phyloP scores from a whole-genome alignment of 768 basidiomycete species.

The Lyophyllum shimeji region DNA sequence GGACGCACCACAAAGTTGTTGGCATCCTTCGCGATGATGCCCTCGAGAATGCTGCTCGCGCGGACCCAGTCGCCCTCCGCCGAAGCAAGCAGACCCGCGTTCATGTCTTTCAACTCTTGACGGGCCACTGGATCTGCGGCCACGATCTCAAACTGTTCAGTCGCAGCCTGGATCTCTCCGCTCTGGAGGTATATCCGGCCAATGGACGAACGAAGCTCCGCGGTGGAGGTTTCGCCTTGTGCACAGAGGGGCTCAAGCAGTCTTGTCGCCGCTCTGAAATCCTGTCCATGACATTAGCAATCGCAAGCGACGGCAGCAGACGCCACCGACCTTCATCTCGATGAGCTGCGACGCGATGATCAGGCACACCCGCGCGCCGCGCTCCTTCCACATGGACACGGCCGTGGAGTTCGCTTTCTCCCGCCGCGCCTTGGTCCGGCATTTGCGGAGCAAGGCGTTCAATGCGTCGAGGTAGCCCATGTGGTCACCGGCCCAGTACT shows the following conservation, averaged over 20 bases:
- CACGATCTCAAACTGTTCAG: slow-evolving; percentile 55
- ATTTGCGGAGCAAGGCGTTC: slow-evolving; percentile 57
- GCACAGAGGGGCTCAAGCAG: slow-evolving; percentile 68
- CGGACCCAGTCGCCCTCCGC: slow-evolving; percentile 71
- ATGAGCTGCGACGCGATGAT: slow-evolving; percentile 81
- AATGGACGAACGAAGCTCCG: slow-evolving; percentile 65
- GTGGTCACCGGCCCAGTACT: slow-evolving; percentile 81
- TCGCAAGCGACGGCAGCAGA: background rate
- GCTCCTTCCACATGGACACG: slow-evolving; percentile 80
- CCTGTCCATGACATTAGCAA: slow-evolving; percentile 37
- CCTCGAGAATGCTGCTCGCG: slow-evolving; percentile 45
- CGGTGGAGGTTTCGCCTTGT: slow-evolving; percentile 39
- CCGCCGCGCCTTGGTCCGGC: slow-evolving; percentile 50
- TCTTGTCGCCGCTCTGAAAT: slow-evolving; percentile 64
- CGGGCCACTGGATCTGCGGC: slow-evolving; percentile 42
- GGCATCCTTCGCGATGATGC: slow-evolving; percentile 49
- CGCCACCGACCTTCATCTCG: slow-evolving; percentile 69
- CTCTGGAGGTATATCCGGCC: slow-evolving; percentile 75
- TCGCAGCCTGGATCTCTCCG: slow-evolving; percentile 62
- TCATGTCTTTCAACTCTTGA: slow-evolving; percentile 53
- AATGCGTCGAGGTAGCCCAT: slow-evolving; percentile 81
- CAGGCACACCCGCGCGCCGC: slow-evolving; percentile 69
- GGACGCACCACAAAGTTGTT: slow-evolving; percentile 58
- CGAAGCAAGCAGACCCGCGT: slow-evolving; percentile 61
- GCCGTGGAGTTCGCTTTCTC: slow-evolving; percentile 34